A percentile compares a stretch with the other conserved stretches of the same genome.
Conservation (phyloP, 345 rosid genomes). For the Orychophragmus violaceus region DNA sequence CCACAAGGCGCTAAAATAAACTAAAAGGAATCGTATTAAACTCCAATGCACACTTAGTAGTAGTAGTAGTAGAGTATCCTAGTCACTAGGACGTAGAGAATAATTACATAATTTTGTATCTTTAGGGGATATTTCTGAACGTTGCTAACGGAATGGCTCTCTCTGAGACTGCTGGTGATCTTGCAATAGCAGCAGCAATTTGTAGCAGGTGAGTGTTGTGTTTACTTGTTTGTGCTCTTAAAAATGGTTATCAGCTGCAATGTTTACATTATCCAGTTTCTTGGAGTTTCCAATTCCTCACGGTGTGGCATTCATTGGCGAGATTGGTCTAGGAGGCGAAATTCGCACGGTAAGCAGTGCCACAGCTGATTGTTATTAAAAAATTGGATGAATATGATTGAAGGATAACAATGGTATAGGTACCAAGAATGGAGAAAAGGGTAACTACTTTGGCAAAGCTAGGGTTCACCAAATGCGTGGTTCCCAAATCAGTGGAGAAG, state of each 20-base stretch:
- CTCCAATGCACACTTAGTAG: neutral
- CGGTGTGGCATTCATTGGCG: constrained; percentile 78
- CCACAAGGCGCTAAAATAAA: neutral
- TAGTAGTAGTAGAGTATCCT: neutral
- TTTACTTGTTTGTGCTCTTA: neutral
- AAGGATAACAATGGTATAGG: constrained; percentile 39
- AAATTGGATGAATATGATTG: neutral
- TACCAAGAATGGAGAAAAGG: constrained; percentile 78
- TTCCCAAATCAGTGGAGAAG: constrained; percentile 57
- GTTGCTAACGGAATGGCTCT: constrained; percentile 76
- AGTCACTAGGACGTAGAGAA: too few species aligned
- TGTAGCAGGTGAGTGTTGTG: constrained; percentile 63
- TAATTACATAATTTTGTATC: neutral
- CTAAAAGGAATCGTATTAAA: neutral
- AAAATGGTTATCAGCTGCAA: neutral
- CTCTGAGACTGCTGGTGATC: constrained; percentile 87
- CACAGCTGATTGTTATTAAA: neutral
- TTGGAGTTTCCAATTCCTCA: constrained; percentile 85
- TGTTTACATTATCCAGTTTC: constrained; percentile 47
- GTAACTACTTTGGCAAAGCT: constrained; percentile 63
- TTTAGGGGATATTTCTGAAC: constrained; percentile 65
- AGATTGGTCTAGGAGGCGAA: constrained; percentile 85
- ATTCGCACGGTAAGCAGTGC: constrained; percentile 57
- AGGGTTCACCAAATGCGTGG: constrained; percentile 67
- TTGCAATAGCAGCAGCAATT: constrained; percentile 92